Percentiles rank a stretch among this genome's conserved stretches.
These are phyloP conservation scores for Ceratocystis albifundus DNA, from an alignment of 2,329 filamentous ascomycete species.

Conservation along the genomic window DNA sequence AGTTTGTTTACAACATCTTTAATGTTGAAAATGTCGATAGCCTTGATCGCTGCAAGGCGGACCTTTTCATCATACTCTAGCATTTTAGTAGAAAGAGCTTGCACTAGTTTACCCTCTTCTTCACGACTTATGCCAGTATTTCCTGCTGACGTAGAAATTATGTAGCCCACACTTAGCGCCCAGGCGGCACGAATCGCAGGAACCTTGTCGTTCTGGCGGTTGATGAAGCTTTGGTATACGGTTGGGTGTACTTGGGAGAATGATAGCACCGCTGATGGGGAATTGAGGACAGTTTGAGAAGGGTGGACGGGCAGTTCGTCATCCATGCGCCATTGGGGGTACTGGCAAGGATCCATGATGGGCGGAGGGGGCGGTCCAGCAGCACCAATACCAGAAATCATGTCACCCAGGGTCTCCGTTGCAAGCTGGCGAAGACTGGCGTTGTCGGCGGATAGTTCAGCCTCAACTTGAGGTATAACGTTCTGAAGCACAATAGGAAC, in stretches of 20 bases:
- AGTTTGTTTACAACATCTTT: slow-evolving; percentile 72
- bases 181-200: slow-evolving; percentile 72
- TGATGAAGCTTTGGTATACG: slow-evolving; percentile 75
- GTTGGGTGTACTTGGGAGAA: slow-evolving; percentile 71
- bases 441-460: slow-evolving; percentile 83
- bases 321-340: slow-evolving; percentile 60
- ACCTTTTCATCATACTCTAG: slow-evolving; percentile 86
- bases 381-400: slow-evolving; percentile 85
- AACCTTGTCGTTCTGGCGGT: slow-evolving; percentile 76
- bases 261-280: slow-evolving; percentile 74
- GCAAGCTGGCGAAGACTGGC: slow-evolving; percentile 74
- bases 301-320: slow-evolving; percentile 43
- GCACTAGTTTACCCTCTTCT: slow-evolving; percentile 66
- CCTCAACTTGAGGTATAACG: slow-evolving; percentile 85
- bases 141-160: slow-evolving; percentile 81
- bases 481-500: slow-evolving; percentile 80
- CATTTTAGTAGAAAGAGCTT: slow-evolving; percentile 65
- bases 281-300: slow-evolving; percentile 56
- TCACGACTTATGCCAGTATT: slow-evolving; percentile 75
- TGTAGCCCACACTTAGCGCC: slow-evolving; percentile 72
- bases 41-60: slow-evolving; percentile 74
- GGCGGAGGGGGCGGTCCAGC: slow-evolving; percentile 69
- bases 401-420: slow-evolving; percentile 88
- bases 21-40: slow-evolving; percentile 70
- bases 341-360: slow-evolving; percentile 66